Percentiles rank a stretch among this genome's conserved stretches.
Evolutionary conservation across 2,329 filamentous ascomycete species (phyloP).

Genomic region (Venturia nashicola): DNA sequence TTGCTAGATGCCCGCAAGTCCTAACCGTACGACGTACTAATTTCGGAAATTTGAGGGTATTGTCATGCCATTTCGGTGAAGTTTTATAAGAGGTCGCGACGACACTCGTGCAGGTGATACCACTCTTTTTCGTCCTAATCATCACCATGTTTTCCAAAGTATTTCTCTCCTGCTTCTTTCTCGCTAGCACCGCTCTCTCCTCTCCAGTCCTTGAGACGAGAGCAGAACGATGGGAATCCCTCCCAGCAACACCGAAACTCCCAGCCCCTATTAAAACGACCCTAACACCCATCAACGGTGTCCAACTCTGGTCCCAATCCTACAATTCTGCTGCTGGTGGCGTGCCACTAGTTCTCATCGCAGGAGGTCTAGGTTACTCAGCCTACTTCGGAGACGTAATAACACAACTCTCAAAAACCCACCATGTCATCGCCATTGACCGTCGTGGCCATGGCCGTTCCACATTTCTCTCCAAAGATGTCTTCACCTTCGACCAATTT

Average conservation of each 20-base stretch:
- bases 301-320: constrained; percentile 30
- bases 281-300: constrained; percentile 23
- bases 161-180: neutral
- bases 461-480: constrained; percentile 23
- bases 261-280: constrained; percentile 22
- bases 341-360: constrained; percentile 27
- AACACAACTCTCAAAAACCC: constrained; percentile 20
- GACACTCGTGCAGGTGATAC: neutral
- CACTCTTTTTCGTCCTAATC: neutral
- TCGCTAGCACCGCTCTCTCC: neutral
- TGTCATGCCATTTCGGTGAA: neutral
- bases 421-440: constrained; percentile 30
- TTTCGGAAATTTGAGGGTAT: neutral
- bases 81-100: neutral
- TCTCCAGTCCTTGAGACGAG: neutral
- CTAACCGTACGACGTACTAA: neutral
- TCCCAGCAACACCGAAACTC: constrained; percentile 27
- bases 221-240: constrained; percentile 14
- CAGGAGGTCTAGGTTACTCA: constrained; percentile 31
- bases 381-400: constrained; percentile 30
- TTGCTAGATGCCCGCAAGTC: neutral
- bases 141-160: neutral
- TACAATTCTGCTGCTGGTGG: constrained; percentile 25
- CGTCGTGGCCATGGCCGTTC: constrained; percentile 31
- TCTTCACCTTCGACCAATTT: constrained; percentile 29